These are phyloP conservation scores for Rhododendron kiyosumense DNA, from an alignment of 148 eudicot species.

Conservation along the genomic window DNA sequence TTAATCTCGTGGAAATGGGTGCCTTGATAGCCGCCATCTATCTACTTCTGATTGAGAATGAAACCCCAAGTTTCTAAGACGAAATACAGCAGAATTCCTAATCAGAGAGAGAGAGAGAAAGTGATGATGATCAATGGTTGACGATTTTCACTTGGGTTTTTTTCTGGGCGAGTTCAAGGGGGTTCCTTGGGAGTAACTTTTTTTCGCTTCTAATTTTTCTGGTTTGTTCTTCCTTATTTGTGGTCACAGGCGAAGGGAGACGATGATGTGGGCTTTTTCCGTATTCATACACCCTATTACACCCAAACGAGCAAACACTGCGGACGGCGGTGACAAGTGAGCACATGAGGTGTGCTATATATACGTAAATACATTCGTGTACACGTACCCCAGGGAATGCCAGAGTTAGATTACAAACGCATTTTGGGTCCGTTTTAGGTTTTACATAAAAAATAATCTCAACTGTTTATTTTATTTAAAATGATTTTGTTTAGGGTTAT, in stretches of 20 bases:
- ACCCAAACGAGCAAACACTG: too few species aligned
- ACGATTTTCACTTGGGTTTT: background rate
- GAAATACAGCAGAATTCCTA: background rate
- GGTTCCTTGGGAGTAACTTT: background rate
- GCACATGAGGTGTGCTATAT: too few species aligned
- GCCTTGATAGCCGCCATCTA: constrained; percentile 53
- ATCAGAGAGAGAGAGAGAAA: background rate
- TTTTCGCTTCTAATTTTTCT: background rate
- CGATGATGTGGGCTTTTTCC: background rate
- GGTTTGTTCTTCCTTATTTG: background rate
- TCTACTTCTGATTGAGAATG: constrained; percentile 9
- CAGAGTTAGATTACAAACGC: too few species aligned
- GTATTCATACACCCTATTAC: too few species aligned
- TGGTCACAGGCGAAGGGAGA: background rate
- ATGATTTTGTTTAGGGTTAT: too few species aligned
- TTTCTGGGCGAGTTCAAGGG: background rate
- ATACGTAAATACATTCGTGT: too few species aligned
- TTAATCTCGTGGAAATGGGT: constrained; percentile 40
- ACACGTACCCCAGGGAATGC: too few species aligned
- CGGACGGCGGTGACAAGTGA: too few species aligned
- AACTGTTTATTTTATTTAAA: too few species aligned
- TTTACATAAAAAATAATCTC: too few species aligned
- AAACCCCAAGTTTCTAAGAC: background rate
- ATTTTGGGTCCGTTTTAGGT: too few species aligned
- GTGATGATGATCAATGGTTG: background rate